Conservation (phyloP, 2,329 filamentous ascomycete species). For the Albophoma yamanashiensis region DNA sequence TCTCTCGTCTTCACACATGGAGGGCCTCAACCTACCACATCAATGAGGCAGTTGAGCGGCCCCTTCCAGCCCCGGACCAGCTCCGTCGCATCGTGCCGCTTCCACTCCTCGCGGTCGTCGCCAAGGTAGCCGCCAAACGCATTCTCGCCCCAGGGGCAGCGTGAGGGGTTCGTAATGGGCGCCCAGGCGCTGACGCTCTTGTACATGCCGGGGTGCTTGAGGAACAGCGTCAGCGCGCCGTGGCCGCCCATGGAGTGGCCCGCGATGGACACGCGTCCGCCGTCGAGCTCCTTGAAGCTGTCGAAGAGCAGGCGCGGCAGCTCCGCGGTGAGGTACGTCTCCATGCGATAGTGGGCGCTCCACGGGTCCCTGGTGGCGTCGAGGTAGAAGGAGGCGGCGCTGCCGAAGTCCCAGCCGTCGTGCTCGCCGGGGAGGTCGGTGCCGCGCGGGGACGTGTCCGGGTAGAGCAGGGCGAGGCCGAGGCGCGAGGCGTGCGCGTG, state of each 20-base stretch:
- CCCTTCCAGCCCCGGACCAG: conserved; percentile 65
- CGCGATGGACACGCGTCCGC: conserved; percentile 64
- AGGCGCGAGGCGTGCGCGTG: conserved; percentile 69
- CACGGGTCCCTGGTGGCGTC: conserved; percentile 72
- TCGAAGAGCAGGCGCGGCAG: conserved; percentile 68
- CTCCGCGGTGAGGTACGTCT: conserved; percentile 82
- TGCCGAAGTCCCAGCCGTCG: conserved; percentile 84
- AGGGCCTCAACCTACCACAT: conserved; percentile 53
- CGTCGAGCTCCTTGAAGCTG: conserved; percentile 62
- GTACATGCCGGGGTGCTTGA: conserved; percentile 86
- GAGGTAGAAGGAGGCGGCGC: conserved; percentile 88
- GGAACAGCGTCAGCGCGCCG: conserved; percentile 82
- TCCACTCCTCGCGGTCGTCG: conserved; percentile 65
- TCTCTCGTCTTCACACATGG: neutral
- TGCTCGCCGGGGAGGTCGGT: conserved; percentile 74
- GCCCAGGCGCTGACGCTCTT: conserved; percentile 83
- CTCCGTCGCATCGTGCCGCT: conserved; percentile 85
- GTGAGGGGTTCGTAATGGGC: conserved; percentile 76
- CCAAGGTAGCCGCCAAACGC: conserved; percentile 89
- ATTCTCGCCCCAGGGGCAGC: conserved; percentile 91
- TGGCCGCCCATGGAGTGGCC: conserved; percentile 98
- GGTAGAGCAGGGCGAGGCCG: conserved; percentile 87
- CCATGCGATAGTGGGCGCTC: conserved; percentile 79
- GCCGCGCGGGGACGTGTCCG: conserved; percentile 87
- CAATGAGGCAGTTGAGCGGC: conserved; percentile 69